These are phyloP conservation scores for Coniochaeta ligniaria DNA, from an alignment of 2,329 filamentous ascomycete genomes.

Conservation along the genomic window DNA sequence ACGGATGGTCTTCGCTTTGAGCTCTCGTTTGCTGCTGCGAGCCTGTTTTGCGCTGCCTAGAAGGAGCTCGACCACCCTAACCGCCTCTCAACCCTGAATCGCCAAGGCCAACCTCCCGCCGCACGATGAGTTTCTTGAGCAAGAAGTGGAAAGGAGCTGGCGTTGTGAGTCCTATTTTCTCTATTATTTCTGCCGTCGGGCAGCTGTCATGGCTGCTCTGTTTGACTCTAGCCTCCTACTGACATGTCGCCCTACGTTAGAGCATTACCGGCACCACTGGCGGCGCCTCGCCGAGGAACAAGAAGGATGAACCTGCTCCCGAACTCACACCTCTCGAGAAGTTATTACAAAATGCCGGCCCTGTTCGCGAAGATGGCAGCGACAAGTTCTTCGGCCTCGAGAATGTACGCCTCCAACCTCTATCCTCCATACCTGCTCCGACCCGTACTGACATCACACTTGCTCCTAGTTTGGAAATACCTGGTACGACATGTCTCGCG, in stretches of 20 bases:
- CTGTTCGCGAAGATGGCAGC: constrained; percentile 78
- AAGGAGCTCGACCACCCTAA: not conserved
- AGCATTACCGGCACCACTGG: constrained; percentile 33
- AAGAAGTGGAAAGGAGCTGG: constrained; percentile 47
- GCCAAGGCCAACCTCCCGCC: not conserved
- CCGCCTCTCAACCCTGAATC: not conserved
- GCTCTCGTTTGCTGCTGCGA: not conserved
- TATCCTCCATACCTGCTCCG: not conserved
- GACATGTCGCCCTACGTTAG: constrained; percentile 21
- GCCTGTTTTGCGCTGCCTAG: not conserved
- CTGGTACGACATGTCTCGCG: constrained; percentile 53
- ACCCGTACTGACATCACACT: constrained; percentile 25
- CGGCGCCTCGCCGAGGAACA: constrained; percentile 32
- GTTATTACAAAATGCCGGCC: constrained; percentile 75
- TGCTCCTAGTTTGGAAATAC: constrained; percentile 81
- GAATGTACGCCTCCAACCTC: constrained; percentile 59
- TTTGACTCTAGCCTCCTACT: not conserved
- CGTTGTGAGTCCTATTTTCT: constrained; percentile 39
- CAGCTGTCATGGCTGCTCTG: not conserved
- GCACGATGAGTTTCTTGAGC: constrained; percentile 52
- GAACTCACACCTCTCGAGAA: constrained; percentile 59
- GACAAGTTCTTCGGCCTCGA: constrained; percentile 99
- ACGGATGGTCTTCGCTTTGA: not conserved
- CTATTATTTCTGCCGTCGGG: not conserved
- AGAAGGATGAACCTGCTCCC: constrained; percentile 50